Evolutionary conservation across 768 basidiomycete species (phyloP).

Genomic region (Leucogyrophana mollusca): DNA sequence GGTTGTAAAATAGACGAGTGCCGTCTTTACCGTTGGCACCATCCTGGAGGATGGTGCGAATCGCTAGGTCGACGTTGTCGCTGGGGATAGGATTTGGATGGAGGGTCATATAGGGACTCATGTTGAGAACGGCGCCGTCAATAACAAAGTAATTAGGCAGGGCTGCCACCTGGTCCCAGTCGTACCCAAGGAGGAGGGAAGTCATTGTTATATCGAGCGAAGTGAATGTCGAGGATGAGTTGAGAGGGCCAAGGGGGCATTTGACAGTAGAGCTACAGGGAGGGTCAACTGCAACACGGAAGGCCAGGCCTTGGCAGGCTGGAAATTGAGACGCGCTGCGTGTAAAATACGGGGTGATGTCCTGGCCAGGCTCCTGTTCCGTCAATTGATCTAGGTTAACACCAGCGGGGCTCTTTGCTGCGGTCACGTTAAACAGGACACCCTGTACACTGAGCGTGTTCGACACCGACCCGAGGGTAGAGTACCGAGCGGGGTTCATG

Average conservation of each 20-base stretch:
- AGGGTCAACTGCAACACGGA: conserved; percentile 68
- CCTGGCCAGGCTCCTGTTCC: conserved; percentile 66
- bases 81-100: conserved; percentile 65
- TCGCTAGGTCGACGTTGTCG: conserved; percentile 80
- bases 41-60: conserved; percentile 69
- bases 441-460: conserved; percentile 80
- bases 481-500: conserved; percentile 42
- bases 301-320: conserved; percentile 59
- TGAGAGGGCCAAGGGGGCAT: conserved; percentile 69
- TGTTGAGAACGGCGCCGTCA: conserved; percentile 92
- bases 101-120: conserved; percentile 78
- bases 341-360: conserved; percentile 86
- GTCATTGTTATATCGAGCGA: conserved; percentile 69
- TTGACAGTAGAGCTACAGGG: conserved; percentile 62
- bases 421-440: conserved; percentile 69
- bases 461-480: conserved; percentile 52
- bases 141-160: conserved; percentile 79
- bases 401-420: conserved; percentile 39
- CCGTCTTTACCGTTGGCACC: conserved; percentile 78
- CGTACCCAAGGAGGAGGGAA: conserved; percentile 74
- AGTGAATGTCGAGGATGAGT: conserved; percentile 52
- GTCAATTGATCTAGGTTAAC: conserved; percentile 63
- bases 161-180: conserved; percentile 84
- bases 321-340: conserved; percentile 66
- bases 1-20: conserved; percentile 82